Percentiles rank a stretch among this genome's conserved stretches.
Conservation (phyloP, 192 early-diverging fungal genomes). For the Podila minutissima region DNA sequence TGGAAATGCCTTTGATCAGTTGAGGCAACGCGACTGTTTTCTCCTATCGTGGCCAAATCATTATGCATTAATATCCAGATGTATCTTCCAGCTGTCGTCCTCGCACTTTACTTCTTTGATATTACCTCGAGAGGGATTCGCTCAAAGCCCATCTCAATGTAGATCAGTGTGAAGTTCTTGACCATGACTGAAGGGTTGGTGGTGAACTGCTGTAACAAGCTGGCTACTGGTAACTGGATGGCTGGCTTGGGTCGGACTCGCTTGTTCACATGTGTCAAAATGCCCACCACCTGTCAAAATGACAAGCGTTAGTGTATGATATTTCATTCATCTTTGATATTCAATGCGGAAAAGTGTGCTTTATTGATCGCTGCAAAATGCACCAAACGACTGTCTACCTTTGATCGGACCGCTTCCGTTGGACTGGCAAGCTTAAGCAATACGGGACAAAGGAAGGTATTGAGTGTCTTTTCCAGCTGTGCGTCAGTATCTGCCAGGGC, state of each 20-base stretch:
- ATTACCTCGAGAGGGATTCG: conserved; percentile 58
- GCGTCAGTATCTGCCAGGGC: conserved; percentile 76
- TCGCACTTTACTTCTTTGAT: not conserved
- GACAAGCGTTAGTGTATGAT: too few species aligned
- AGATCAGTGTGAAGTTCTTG: conserved; percentile 86
- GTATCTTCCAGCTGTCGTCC: not conserved
- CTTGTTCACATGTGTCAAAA: conserved; percentile 88
- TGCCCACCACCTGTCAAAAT: conserved; percentile 68
- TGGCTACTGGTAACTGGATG: conserved; percentile 69
- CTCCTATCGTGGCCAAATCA: conserved; percentile 18
- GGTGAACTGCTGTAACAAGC: conserved; percentile 71
- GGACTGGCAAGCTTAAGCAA: conserved; percentile 72
- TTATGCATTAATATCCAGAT: not conserved
- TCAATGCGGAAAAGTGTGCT: conserved; percentile 4
- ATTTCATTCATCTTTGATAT: not conserved
- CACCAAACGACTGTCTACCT: conserved; percentile 39
- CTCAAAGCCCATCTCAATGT: conserved; percentile 81
- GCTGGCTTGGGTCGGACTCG: conserved; percentile 71
- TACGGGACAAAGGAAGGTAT: conserved; percentile 73
- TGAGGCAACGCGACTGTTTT: conserved; percentile 59
- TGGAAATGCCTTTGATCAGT: conserved; percentile 69
- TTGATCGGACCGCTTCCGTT: conserved; percentile 51
- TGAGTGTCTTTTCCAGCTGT: conserved; percentile 69
- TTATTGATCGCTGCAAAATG: not conserved
- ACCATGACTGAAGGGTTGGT: conserved; percentile 61